Percentiles rank a stretch among this genome's conserved stretches.
phyloP scores from a whole-genome alignment of 2,329 filamentous ascomycete species.

The Beauveria pseudobassiana region DNA sequence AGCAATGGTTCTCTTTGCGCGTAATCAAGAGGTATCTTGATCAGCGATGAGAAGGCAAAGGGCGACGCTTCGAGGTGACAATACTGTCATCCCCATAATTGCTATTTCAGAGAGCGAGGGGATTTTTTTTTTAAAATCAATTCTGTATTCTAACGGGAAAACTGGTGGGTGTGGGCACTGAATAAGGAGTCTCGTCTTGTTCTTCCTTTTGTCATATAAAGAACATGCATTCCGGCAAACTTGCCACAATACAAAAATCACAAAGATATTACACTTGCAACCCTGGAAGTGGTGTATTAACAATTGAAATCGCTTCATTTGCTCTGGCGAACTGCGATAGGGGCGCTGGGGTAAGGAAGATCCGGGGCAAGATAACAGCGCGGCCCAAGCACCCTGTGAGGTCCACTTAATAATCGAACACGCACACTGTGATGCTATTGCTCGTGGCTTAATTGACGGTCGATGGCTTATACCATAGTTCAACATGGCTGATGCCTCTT shows the following conservation, averaged over 20 bases:
- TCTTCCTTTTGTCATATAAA: neutral
- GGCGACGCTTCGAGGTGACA: neutral
- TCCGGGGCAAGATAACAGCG: too few species aligned
- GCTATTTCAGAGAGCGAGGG: neutral
- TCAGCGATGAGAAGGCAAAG: neutral
- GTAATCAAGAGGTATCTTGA: slow-evolving; percentile 14
- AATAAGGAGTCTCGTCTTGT: neutral
- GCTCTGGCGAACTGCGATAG: too few species aligned
- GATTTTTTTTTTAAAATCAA: neutral
- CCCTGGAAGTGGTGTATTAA: too few species aligned
- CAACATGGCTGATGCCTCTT: too few species aligned
- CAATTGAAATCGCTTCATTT: too few species aligned
- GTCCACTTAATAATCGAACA: too few species aligned
- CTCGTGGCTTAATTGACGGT: too few species aligned
- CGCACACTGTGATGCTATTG: too few species aligned
- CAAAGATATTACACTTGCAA: neutral
- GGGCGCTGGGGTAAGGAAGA: too few species aligned
- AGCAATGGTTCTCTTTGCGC: slow-evolving; percentile 69
- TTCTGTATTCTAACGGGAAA: neutral
- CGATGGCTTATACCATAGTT: too few species aligned
- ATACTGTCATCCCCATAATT: neutral
- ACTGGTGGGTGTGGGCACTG: neutral
- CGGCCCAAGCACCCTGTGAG: too few species aligned
- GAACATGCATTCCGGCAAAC: neutral
- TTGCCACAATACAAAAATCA: neutral